Base-by-base conservation (phyloP, 2,329 filamentous ascomycete genomes). In the Huntiella bhutanensis region DNA sequence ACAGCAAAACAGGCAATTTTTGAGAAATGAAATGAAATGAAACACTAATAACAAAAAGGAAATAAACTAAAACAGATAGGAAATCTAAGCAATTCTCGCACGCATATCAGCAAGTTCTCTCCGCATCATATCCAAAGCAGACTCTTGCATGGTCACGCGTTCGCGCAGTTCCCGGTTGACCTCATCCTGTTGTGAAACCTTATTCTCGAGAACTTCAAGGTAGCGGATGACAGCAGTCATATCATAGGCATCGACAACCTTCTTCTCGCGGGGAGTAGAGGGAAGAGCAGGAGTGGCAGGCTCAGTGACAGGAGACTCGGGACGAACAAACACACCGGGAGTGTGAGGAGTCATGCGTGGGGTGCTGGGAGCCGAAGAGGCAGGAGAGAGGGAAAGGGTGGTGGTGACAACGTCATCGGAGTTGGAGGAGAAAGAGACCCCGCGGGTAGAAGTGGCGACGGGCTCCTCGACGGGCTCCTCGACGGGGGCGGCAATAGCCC, bases 51-150 rank as follows among this genome's bases (percentile, higher is more conserved):
- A n/a, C 32, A 17, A 13, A 43, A 43, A 34, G 12, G 11, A 19
- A 43, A 17, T n/a, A 32, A 34, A 13, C 13, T 22, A 34, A 12
- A 44, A 28, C 19, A 7, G 33, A 40, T 39, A 28, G 8, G 33
- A 15, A 16, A 28, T 41, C 19, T 41, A 49, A 13, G 33, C 5
- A 34, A 50, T 32, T 36, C 38, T 33, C 6, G 41, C 41, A 22
- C 45, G 47, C n/a, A 50, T 11, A 17, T 44, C 37, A 2, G 41
- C 41, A 33, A 50, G 43, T 15, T 50, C 48, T n/a, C 33, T 39
- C 5, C 45, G 44, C 44, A 50, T 50, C 19, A 39, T 34, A 8
- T 43, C 46, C 32, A 47, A 17, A 15, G 28, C 38, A 32, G 35
- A 33, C 33, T 43, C 47, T 10, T 41, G 33, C 33, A 40, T 50